Evolutionary conservation across 1,284 basidiomycete species (phyloP).

Genomic region (Ganoderma sp.): DNA sequence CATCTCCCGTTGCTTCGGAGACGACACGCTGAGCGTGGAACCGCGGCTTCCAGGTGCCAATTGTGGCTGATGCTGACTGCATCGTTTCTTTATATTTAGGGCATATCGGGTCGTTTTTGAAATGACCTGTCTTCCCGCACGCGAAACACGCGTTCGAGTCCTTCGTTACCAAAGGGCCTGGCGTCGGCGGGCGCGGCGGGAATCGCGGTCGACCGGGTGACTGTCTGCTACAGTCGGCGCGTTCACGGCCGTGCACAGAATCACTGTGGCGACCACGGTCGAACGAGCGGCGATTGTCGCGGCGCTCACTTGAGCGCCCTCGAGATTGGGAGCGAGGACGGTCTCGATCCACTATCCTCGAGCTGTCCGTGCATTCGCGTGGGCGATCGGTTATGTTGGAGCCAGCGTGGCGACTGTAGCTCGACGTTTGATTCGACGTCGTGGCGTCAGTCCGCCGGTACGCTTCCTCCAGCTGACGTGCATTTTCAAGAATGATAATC

Average conservation of each 20-base stretch:
- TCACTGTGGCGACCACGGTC: too few species aligned
- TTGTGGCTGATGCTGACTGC: background rate
- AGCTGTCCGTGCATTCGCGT: background rate
- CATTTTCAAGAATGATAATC: slow-evolving; percentile 7
- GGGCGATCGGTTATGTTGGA: too few species aligned
- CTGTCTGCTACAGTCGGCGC: background rate
- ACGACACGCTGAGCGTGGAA: slow-evolving; percentile 12
- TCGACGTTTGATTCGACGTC: background rate
- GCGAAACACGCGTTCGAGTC: slow-evolving; percentile 7
- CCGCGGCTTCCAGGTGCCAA: background rate
- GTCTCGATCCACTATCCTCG: too few species aligned
- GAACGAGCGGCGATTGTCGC: too few species aligned
- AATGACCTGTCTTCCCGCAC: slow-evolving; percentile 15
- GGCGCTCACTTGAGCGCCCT: too few species aligned
- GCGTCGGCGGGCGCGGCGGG: background rate
- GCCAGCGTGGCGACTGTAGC: too few species aligned
- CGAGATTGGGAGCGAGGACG: too few species aligned
- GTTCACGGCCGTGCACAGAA: too few species aligned
- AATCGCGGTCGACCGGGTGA: background rate
- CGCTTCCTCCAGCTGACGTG: slow-evolving; percentile 10
- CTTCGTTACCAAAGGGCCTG: background rate
- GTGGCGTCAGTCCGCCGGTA: too few species aligned
- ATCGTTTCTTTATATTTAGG: background rate
- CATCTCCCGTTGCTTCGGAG: background rate
- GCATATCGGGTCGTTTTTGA: slow-evolving; percentile 11